Percentiles rank a stretch among this genome's conserved stretches.
Conservation (phyloP, 495 filamentous ascomycete species). For the Neurospora terricola region DNA sequence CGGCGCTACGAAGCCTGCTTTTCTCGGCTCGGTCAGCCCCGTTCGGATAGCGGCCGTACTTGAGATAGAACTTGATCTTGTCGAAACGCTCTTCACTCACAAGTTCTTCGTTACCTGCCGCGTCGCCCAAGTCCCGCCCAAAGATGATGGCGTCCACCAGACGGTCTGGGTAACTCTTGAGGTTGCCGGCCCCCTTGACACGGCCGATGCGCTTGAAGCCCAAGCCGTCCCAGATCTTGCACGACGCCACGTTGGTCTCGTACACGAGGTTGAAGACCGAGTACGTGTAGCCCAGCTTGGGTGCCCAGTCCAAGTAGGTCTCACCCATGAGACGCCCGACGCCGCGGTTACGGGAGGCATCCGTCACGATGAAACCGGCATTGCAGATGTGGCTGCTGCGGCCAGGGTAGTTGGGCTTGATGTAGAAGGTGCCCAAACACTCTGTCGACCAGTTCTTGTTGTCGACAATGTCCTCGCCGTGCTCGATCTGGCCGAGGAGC, state of each 20-base stretch:
- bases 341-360: conserved; percentile 78
- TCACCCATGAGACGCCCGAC: conserved; percentile 92
- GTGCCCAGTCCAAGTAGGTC: conserved; percentile 88
- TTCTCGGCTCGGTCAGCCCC: conserved; percentile 94
- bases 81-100: conserved; percentile 96
- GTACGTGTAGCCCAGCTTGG: conserved; percentile 88
- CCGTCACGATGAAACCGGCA: conserved; percentile 88
- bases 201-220: conserved; percentile 95
- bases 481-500: conserved; percentile 69
- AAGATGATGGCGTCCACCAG: conserved; percentile 95
- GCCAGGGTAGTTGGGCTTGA: conserved; percentile 96
- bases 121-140: conserved; percentile 63
- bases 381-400: conserved; percentile 95
- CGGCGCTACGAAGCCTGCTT: conserved; percentile 81
- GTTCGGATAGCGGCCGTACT: conserved; percentile 84
- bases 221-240: conserved; percentile 93
- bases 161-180: conserved; percentile 70
- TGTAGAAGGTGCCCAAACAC: conserved; percentile 91
- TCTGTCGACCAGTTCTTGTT: conserved; percentile 74
- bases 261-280: conserved; percentile 98
- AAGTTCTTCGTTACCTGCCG: conserved; percentile 61
- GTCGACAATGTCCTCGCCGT: conserved; percentile 46
- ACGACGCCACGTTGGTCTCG: conserved; percentile 92
- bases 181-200: conserved; percentile 76
- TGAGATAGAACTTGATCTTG: conserved; percentile 96